Base-by-base conservation (phyloP, 2,329 filamentous ascomycete genomes). In the Cladosporium velox region DNA sequence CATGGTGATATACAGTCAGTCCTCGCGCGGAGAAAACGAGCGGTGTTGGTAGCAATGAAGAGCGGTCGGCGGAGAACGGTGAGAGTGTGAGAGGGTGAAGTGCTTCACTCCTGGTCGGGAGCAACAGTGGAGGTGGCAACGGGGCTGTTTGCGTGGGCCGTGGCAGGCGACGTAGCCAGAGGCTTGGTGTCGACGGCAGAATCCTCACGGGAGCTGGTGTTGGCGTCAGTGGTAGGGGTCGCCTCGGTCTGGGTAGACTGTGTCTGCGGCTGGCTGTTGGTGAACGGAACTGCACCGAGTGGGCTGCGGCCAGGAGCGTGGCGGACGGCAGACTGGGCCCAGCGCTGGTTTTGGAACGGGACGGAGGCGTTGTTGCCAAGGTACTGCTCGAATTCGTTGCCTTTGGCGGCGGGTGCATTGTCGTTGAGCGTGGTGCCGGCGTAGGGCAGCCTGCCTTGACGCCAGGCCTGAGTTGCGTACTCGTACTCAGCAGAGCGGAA, bases 401-500 rank as follows among this genome's bases (percentile, higher is more conserved):
- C 38, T 24, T 59, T 59, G 62, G 67, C 62, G 59, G 69, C 68
- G 38, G 70, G 66, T 38, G 55, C 49, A 47, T 57, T 69, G 61
- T 73, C 73, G 59, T 70, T 67, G 58, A 69, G 64, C 32, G 67
- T 69, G 49, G 70, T 69, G 49, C 72, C 71, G 52, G 70, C 69
- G 61, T 70, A 71, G 58, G 71, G 72, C 24, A 73, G 69, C 64
- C 71, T 71, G 51, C 73, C 74, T 62, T 75, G 75, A 65, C 74
- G 72, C 73, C 72, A 73, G 65, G 73, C 73, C 59, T 74, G 71
- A 62, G 75, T 71, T 61, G 75, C 70, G 38, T 71, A 74, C 67
- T 82, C 82, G 81, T 98, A 98, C 82, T 98, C 95, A 66, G 95
- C 95, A 66, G 94, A 95, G 67, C 95, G 92, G 81, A 97, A 98